Percentiles rank a stretch among this genome's conserved stretches.
Evolutionary conservation across 2,329 filamentous ascomycete genomes (phyloP).

Genomic region (Aphanocladium album): DNA sequence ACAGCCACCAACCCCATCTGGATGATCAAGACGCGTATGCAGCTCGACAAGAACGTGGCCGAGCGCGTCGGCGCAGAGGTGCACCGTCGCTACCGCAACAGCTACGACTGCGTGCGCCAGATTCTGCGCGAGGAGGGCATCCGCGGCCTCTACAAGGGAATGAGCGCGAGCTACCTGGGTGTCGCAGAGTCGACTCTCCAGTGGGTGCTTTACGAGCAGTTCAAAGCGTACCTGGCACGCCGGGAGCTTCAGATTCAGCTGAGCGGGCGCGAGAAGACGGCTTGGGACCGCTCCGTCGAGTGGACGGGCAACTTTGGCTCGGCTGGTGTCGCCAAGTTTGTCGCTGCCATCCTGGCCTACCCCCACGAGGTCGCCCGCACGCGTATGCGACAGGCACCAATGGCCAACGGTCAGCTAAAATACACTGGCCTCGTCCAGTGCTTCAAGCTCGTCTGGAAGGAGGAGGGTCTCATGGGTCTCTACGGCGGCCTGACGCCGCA

Average conservation of each 20-base stretch:
- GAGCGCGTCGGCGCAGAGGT: slow-evolving; percentile 28
- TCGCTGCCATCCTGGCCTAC: slow-evolving; percentile 81
- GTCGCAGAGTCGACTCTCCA: slow-evolving; percentile 87
- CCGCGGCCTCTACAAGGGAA: slow-evolving; percentile 77
- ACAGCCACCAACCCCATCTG: slow-evolving; percentile 95
- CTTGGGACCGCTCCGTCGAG: slow-evolving; percentile 69
- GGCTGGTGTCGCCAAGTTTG: slow-evolving; percentile 78
- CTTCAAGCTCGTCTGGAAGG: slow-evolving; percentile 80
- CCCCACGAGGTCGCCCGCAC: slow-evolving; percentile 90
- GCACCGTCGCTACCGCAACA: slow-evolving; percentile 75
- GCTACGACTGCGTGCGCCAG: slow-evolving; percentile 80
- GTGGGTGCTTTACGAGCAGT: slow-evolving; percentile 91
- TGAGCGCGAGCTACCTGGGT: slow-evolving; percentile 87
- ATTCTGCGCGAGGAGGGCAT: slow-evolving; percentile 77
- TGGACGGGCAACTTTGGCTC: slow-evolving; percentile 76
- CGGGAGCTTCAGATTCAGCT: slow-evolving; percentile 54
- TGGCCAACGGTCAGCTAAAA: slow-evolving; percentile 64
- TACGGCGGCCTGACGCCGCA: slow-evolving; percentile 92
- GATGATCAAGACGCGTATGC: slow-evolving; percentile 89
- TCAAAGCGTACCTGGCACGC: slow-evolving; percentile 68
- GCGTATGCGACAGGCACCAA: slow-evolving; percentile 77
- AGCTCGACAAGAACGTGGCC: slow-evolving; percentile 82
- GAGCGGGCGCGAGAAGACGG: slow-evolving; percentile 58
- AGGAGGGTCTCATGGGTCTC: slow-evolving; percentile 79
- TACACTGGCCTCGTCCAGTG: slow-evolving; percentile 87